phyloP scores from a whole-genome alignment of 2,329 filamentous ascomycete species.

The Thelonectria olida region DNA sequence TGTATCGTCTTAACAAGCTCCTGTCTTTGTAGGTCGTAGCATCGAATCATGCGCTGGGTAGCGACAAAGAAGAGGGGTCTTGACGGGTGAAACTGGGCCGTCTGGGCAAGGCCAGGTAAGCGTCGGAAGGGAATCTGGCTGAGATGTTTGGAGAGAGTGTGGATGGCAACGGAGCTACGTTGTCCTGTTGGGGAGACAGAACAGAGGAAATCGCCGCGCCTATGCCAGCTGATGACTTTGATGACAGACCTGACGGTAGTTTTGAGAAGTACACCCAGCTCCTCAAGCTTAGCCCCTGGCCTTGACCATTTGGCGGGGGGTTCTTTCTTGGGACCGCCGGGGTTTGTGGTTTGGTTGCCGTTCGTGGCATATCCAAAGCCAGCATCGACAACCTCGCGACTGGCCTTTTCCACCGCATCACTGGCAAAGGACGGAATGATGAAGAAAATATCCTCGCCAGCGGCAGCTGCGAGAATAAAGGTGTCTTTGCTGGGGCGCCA shows the following conservation, averaged over 20 bases:
- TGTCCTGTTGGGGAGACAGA: conserved; percentile 86
- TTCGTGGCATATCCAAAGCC: conserved; percentile 94
- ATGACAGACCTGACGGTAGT: conserved; percentile 81
- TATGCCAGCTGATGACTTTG: conserved; percentile 93
- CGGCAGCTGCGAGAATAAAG: conserved; percentile 83
- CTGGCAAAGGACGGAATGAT: conserved; percentile 80
- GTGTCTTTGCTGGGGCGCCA: conserved; percentile 89
- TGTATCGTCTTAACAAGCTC: conserved; percentile 93
- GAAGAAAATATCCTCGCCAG: conserved; percentile 86
- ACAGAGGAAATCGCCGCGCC: conserved; percentile 92
- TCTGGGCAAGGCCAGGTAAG: conserved; percentile 79
- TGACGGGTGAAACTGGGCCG: conserved; percentile 92
- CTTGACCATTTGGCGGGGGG: conserved; percentile 85
- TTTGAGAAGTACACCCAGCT: conserved; percentile 81
- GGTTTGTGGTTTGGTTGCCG: conserved; percentile 63
- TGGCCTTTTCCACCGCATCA: conserved; percentile 76
- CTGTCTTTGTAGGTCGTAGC: conserved; percentile 92
- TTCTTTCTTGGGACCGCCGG: conserved; percentile 72
- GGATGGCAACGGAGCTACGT: conserved; percentile 86
- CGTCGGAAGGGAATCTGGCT: conserved; percentile 93
- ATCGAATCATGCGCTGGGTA: conserved; percentile 90
- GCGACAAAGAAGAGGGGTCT: conserved; percentile 95
- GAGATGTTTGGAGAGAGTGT: conserved; percentile 93
- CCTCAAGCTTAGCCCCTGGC: conserved; percentile 76
- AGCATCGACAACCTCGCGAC: conserved; percentile 80